Percentiles rank a stretch among this genome's conserved stretches.
Evolutionary conservation across 1,139 yeast species (phyloP).

Genomic region (Yamadazyma aaseri): DNA sequence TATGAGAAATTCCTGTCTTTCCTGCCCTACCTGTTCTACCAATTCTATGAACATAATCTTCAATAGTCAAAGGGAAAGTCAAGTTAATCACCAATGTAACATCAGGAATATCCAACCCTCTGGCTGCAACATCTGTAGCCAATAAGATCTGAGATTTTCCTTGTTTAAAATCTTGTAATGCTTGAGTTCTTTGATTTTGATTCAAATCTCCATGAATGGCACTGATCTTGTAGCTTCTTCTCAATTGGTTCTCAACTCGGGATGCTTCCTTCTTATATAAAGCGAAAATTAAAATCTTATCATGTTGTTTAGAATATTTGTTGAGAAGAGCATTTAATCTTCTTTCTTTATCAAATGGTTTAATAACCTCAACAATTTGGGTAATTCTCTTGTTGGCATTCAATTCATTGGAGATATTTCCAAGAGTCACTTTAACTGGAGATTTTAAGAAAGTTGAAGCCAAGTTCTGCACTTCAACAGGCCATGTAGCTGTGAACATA

Average conservation of each 20-base stretch:
- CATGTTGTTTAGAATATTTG: constrained; percentile 67
- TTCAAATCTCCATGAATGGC: constrained; percentile 96
- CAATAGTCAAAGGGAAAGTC: constrained; percentile 96
- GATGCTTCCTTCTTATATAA: constrained; percentile 95
- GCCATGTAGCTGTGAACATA: constrained; percentile 91
- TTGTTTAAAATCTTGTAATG: constrained; percentile 78
- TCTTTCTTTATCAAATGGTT: constrained; percentile 79
- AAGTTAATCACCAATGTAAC: constrained; percentile 94
- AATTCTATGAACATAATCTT: constrained; percentile 96
- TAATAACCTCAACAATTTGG: constrained; percentile 90
- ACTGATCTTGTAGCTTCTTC: constrained; percentile 75
- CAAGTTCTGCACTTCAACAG: constrained; percentile 87
- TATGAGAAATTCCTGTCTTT: constrained; percentile 89
- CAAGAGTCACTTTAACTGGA: constrained; percentile 89
- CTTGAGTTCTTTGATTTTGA: constrained; percentile 88
- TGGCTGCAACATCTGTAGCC: constrained; percentile 98
- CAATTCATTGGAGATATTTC: constrained; percentile 85
- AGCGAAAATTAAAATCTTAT: constrained; percentile 88
- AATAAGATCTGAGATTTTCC: constrained; percentile 76
- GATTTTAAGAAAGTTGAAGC: constrained; percentile 81
- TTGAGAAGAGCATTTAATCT: constrained; percentile 68
- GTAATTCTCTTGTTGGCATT: constrained; percentile 91
- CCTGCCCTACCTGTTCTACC: constrained; percentile 99
- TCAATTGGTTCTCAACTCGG: constrained; percentile 76
- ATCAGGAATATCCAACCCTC: constrained; percentile 97